phyloP scores from a whole-genome alignment of 139 green algal species.

The Chlorella sp. region DNA sequence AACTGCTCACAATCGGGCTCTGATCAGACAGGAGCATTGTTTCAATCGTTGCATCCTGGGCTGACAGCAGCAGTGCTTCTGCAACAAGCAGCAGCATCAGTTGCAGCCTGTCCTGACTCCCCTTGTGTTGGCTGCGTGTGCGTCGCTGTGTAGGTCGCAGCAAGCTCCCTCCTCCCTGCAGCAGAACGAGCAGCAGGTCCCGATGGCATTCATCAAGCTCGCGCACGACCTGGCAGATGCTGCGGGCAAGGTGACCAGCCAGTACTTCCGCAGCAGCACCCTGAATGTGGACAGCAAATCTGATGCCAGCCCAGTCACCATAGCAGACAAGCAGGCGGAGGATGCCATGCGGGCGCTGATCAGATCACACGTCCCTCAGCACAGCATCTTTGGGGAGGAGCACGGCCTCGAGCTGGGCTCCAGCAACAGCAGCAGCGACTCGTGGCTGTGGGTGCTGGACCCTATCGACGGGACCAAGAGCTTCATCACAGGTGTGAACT shows the following conservation, averaged over 20 bases:
- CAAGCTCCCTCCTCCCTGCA: too few relatives aligned
- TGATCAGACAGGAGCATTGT: too few relatives aligned
- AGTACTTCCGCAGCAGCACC: constrained; percentile 63
- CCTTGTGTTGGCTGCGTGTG: too few relatives aligned
- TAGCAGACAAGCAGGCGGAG: constrained; percentile 80
- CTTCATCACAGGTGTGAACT: constrained; percentile 98
- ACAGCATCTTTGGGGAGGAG: constrained; percentile 91
- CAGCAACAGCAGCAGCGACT: constrained; percentile 42
- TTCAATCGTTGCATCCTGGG: too few relatives aligned
- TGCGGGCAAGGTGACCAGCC: constrained; percentile 53
- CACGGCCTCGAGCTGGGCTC: constrained; percentile 51
- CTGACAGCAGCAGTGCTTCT: too few relatives aligned
- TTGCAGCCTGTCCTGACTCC: too few relatives aligned
- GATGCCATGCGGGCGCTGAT: constrained; percentile 53
- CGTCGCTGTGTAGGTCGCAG: too few relatives aligned
- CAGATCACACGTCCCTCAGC: constrained; percentile 47
- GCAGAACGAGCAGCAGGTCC: too few relatives aligned
- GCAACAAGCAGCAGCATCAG: too few relatives aligned
- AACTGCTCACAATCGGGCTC: too few relatives aligned
- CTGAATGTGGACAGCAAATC: constrained; percentile 75
- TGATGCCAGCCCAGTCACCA: constrained; percentile 77
- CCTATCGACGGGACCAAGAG: constrained; percentile 98
- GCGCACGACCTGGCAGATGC: constrained; percentile 71
- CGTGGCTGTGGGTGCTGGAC: constrained; percentile 96
- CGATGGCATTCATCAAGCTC: too few relatives aligned